Conservation (phyloP, 2,329 filamentous ascomycete genomes). For the Nectriaceae sp. region DNA sequence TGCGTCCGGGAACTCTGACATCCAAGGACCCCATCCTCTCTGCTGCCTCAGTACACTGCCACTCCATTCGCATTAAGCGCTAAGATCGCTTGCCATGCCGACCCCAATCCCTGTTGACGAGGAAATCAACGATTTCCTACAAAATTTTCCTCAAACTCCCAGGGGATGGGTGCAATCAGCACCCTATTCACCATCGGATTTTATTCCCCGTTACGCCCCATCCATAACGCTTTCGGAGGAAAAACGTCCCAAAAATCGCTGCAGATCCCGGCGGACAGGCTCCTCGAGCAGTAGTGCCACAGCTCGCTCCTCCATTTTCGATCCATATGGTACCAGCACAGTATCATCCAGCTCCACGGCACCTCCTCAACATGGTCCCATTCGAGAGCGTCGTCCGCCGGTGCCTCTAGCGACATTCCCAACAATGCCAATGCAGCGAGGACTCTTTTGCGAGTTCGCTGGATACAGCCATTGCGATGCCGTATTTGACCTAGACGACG, state of each 20-base stretch:
- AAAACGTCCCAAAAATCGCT: not conserved
- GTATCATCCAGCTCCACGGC: slow-evolving; percentile 23
- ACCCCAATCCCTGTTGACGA: not conserved
- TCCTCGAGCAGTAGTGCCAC: not conserved
- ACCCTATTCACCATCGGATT: not conserved
- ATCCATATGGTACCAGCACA: not conserved
- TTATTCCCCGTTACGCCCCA: not conserved
- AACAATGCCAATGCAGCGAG: slow-evolving; percentile 1
- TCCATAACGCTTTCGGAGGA: not conserved
- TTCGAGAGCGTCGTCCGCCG: slow-evolving; percentile 12
- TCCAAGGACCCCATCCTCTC: too few relatives aligned
- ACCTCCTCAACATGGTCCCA: slow-evolving; percentile 20
- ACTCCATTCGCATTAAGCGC: too few relatives aligned
- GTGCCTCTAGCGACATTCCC: too few relatives aligned
- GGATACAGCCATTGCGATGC: slow-evolving; percentile 36
- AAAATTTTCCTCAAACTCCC: not conserved
- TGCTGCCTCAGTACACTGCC: too few relatives aligned
- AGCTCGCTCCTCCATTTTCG: not conserved
- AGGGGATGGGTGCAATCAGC: not conserved
- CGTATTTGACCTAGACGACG: slow-evolving; percentile 40
- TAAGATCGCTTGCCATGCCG: too few relatives aligned
- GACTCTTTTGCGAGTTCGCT: slow-evolving; percentile 45
- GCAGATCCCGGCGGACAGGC: not conserved
- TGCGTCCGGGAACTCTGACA: too few relatives aligned
- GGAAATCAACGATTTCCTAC: not conserved